Conservation (phyloP, 1,284 basidiomycete genomes). For the Pulchroboletus neoregius region DNA sequence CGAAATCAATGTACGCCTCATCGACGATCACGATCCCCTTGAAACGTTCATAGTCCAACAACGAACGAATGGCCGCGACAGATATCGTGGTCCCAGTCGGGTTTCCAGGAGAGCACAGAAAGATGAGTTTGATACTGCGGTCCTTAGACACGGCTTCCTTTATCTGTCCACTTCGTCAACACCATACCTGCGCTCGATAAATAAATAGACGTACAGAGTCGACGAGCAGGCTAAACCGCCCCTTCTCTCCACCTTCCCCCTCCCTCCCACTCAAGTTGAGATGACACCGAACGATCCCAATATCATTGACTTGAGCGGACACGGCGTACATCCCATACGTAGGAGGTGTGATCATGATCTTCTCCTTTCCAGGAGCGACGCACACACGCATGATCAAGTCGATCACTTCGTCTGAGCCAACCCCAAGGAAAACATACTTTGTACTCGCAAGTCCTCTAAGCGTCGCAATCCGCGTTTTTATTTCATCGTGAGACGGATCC, state of each 20-base stretch:
- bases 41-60: slow-evolving; percentile 81
- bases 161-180: slow-evolving; percentile 47
- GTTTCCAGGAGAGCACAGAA: slow-evolving; percentile 97
- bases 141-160: slow-evolving; percentile 65
- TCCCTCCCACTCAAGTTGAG: slow-evolving; percentile 56
- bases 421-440: slow-evolving; percentile 88
- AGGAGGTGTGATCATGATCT: slow-evolving; percentile 84
- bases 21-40: slow-evolving; percentile 93
- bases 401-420: slow-evolving; percentile 96
- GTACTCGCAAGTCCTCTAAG: slow-evolving; percentile 64
- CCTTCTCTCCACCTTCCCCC: slow-evolving; percentile 68
- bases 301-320: slow-evolving; percentile 93
- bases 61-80: slow-evolving; percentile 61
- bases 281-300: slow-evolving; percentile 79
- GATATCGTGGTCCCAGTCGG: slow-evolving; percentile 91
- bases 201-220: slow-evolving; percentile 54
- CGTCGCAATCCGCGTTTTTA: slow-evolving; percentile 75
- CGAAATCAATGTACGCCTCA: slow-evolving; percentile 98
- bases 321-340: slow-evolving; percentile 99
- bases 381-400: slow-evolving; percentile 92
- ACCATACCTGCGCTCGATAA: background rate
- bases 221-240: slow-evolving; percentile 77
- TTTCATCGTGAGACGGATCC: slow-evolving; percentile 74
- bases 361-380: slow-evolving; percentile 78
- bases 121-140: slow-evolving; percentile 83